phyloP scores from a whole-genome alignment of 768 basidiomycete genomes.

The Hygrophorus pudorinus region DNA sequence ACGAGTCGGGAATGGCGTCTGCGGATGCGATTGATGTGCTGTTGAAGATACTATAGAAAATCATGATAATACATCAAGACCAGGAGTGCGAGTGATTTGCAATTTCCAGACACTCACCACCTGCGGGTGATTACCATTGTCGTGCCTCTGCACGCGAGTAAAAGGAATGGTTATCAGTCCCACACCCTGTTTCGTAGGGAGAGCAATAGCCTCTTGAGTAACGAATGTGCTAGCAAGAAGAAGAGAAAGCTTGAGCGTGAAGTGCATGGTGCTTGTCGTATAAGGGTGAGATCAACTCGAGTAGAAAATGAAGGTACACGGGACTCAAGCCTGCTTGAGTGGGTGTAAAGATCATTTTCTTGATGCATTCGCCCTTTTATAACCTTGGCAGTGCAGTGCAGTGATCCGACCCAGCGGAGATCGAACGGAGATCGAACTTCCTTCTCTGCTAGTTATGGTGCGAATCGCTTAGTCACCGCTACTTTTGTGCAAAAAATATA shows the following conservation, averaged over 20 bases:
- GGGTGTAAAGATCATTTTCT: neutral
- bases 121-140: slow-evolving; percentile 8
- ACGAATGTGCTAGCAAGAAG: slow-evolving; percentile 27
- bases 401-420: too few relatives aligned
- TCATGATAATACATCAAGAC: neutral
- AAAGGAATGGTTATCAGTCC: slow-evolving; percentile 10
- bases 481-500: too few relatives aligned
- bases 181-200: slow-evolving; percentile 12
- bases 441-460: too few relatives aligned
- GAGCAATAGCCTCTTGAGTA: slow-evolving; percentile 18
- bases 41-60: slow-evolving; percentile 50
- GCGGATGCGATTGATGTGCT: slow-evolving; percentile 55
- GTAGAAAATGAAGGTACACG: neutral
- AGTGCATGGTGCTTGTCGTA: slow-evolving; percentile 25
- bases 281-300: neutral
- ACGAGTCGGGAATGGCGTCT: slow-evolving; percentile 63
- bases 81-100: too few relatives aligned
- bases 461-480: too few relatives aligned
- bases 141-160: slow-evolving; percentile 2
- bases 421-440: too few relatives aligned
- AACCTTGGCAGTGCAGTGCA: too few relatives aligned
- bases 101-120: slow-evolving; percentile 3
- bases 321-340: neutral
- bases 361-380: too few relatives aligned
- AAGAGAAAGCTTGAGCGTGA: slow-evolving; percentile 25